Evolutionary conservation across 805 yeast genomes (phyloP).

Genomic region (Saccharomycopsis vini): DNA sequence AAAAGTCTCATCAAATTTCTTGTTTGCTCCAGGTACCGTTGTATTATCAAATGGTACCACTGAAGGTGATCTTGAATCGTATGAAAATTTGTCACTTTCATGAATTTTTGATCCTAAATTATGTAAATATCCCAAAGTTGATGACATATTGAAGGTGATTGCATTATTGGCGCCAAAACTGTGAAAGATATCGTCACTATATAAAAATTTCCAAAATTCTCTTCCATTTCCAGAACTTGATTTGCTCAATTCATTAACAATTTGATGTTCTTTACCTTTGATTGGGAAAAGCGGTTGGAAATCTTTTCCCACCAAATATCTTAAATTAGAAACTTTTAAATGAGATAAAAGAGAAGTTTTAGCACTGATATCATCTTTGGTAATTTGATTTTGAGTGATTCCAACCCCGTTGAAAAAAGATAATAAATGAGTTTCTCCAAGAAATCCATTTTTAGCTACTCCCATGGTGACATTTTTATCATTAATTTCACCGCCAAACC

Average conservation of each 20-base stretch:
- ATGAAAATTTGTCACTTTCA: slow-evolving; percentile 2
- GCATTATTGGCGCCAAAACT: slow-evolving; percentile 3
- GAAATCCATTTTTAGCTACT: background rate
- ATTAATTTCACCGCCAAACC: too few species aligned
- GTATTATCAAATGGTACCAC: background rate
- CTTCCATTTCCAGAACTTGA: background rate
- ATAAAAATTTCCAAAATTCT: slow-evolving; percentile 6
- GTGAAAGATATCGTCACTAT: slow-evolving; percentile 2
- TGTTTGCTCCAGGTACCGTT: background rate
- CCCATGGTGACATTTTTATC: background rate
- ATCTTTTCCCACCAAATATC: background rate
- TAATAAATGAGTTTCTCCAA: background rate
- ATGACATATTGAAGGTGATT: slow-evolving; percentile 5
- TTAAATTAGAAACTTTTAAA: background rate
- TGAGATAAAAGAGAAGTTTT: slow-evolving; percentile 5
- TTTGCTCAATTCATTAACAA: slow-evolving; percentile 3
- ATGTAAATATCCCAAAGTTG: slow-evolving; percentile 5
- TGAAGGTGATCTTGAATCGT: background rate
- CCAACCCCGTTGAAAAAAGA: slow-evolving; percentile 8
- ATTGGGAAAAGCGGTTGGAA: slow-evolving; percentile 3
- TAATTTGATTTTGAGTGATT: slow-evolving; percentile 5
- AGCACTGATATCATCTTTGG: background rate
- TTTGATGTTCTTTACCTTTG: slow-evolving; percentile 1
- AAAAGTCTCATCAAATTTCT: background rate
- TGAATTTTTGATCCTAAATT: background rate